Base-by-base conservation (phyloP, 352 stramenopile species). In the Globisporangium nodosum region DNA sequence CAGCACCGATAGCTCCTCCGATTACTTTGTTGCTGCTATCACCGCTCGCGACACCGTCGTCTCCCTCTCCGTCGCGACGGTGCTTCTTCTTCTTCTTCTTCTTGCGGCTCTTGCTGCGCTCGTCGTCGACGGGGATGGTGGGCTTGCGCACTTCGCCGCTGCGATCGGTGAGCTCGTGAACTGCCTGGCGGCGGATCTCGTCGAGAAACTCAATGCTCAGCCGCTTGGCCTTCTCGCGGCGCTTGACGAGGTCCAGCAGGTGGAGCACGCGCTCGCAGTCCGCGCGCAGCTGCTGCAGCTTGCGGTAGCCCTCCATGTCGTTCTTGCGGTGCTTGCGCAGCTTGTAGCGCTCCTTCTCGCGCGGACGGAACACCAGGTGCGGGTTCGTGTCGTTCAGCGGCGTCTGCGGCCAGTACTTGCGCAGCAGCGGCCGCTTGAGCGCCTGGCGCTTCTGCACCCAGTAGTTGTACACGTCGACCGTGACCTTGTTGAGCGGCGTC, bases 301-400 rank as follows among this genome's bases (percentile, higher is more conserved):
- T 98, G 21, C 86, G 83, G 70, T 95, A 98, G 7, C 90, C 91
- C 61, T 98, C 94, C 59, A 98, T 78, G 76, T 99, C 96, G 71
- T 99, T 98, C 69, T 97, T 95, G 57, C 94, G 86, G 61, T 98
- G 96, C 64, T 98, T 98, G 9, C 96, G 81, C 8, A 98, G 73
- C 68, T 98, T 98, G 74, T 98, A 98, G 18, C 97, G 95, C 72
- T 98, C 85, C 73, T 99, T 98, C 66, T 99, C 94, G 40, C 96
- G 85, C 21, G 96, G 96, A 18, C 97, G 92, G 71, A 99, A 99
- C n/a, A 99, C 96, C 52, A 96, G 68, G 65, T 99, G 96, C 33
- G 97, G 97, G 74, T 99, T 98, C n/a, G 94, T 98, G 74, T 99
- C 96, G 54, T 98, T 98, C 0, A 93, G 71, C 7, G 91, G 82